Base-by-base conservation (phyloP, 768 basidiomycete genomes). In the Lentinula sp. region DNA sequence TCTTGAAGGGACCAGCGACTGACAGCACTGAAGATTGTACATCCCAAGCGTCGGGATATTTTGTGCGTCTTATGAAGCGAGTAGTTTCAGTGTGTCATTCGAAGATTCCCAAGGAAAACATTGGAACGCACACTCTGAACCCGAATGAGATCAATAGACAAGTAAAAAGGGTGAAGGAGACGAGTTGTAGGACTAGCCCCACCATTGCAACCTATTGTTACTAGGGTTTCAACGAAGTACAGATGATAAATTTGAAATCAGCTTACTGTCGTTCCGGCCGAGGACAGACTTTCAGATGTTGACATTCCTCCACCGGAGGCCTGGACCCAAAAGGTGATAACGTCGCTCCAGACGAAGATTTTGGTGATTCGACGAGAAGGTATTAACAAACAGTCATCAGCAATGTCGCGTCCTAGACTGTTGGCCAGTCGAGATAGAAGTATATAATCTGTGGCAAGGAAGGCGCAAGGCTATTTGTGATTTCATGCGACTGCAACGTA, bases 281-380 rank as follows among this genome's bases (percentile, higher is more conserved):
- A 63, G 10, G 23, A 49, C 28, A 62, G 51, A 20, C 59, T 61
- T n/a, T 63, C 60, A 8, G 68, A 68, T 2, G 71, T 67, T 0
- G 72, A 70, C n/a, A 77, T 61, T 2, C 70, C 67, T 0, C 76
- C 77, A 3, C 77, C 79, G 1, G 67, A 55, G 6, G 74, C 78
- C 65, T 86, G 84, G 20, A 83, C 73, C 6, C 80, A 56, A 70
- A 86, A 85, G 1, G 83, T 83, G 6, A 71, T 67, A 56, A 84
- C 66, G 62, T 86, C 85, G 18, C 77, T 78, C 16, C 73, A 69
- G 18, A 87, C 74, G 66, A 86, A 87, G 28, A 81, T 62, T 43
- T 71, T 62, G 16, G 79, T 79, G 63, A 85, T 73, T 20, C 71
- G 68, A 6, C 65, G 66, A 1, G 76, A 70, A 0, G 72, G 69